Conservation (phyloP, 257 asterid genomes). For the Plectranthus barbatus region DNA sequence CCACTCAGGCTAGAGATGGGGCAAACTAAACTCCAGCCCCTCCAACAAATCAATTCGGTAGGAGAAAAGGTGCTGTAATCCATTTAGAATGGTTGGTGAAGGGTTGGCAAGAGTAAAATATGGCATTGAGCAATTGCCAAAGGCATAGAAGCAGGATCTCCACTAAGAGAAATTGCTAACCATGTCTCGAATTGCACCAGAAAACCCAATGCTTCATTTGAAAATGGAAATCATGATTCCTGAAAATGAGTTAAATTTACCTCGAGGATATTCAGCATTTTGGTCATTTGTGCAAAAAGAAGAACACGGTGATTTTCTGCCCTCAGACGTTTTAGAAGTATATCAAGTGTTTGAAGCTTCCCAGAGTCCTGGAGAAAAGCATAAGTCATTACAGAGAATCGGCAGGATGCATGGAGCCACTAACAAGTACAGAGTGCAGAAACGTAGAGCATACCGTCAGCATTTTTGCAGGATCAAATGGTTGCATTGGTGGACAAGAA, state of each 20-base stretch:
- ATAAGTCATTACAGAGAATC: slow-evolving; percentile 7
- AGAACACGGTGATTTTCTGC: slow-evolving; percentile 87
- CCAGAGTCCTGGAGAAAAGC: slow-evolving; percentile 80
- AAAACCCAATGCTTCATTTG: neutral
- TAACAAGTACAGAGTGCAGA: neutral
- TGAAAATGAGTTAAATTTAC: slow-evolving; percentile 29
- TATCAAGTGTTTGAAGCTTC: slow-evolving; percentile 93
- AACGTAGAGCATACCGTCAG: slow-evolving; percentile 54
- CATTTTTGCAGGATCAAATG: slow-evolving; percentile 99
- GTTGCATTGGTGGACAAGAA: slow-evolving; percentile 98
- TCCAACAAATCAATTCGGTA: no score
- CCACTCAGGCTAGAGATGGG: no score
- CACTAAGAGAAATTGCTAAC: no score
- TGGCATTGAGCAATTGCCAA: no score
- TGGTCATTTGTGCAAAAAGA: slow-evolving; percentile 97
- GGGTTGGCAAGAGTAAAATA: no score
- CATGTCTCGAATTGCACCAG: neutral
- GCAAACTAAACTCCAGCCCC: no score
- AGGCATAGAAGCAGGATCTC: no score
- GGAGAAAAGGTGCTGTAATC: no score
- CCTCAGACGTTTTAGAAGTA: slow-evolving; percentile 80
- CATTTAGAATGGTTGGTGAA: no score
- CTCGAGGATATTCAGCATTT: slow-evolving; percentile 93
- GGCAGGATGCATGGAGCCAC: neutral
- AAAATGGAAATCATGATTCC: neutral